A percentile compares a stretch with the other conserved stretches of the same genome.
Conservation (phyloP, 495 filamentous ascomycete genomes). For the Penicillium atrosanguineum region DNA sequence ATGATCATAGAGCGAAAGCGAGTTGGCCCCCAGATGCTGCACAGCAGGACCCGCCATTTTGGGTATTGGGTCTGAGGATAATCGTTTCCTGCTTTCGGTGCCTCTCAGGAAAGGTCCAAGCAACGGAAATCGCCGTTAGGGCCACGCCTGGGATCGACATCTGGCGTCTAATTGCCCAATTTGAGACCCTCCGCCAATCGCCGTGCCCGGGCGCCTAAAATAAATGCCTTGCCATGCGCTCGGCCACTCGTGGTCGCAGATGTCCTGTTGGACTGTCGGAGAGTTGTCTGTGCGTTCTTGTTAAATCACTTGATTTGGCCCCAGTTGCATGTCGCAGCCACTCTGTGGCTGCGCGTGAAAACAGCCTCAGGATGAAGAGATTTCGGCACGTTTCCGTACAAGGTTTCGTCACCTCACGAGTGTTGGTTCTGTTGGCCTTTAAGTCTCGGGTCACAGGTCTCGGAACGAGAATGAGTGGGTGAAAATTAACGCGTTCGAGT, state of each 20-base stretch:
- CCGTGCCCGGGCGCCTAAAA: slow-evolving; percentile 22
- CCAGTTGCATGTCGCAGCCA: slow-evolving; percentile 18
- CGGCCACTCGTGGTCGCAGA: neutral
- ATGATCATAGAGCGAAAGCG: slow-evolving; percentile 20
- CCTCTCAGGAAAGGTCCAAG: neutral
- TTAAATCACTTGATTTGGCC: slow-evolving; percentile 13
- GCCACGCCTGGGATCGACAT: neutral
- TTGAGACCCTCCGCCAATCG: slow-evolving; percentile 19
- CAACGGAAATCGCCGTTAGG: neutral
- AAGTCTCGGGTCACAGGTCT: neutral
- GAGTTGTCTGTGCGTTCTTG: slow-evolving; percentile 16
- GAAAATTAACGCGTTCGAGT: neutral
- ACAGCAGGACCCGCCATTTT: slow-evolving; percentile 16
- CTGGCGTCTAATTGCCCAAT: slow-evolving; percentile 19
- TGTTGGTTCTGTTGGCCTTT: neutral
- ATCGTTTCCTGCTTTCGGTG: neutral
- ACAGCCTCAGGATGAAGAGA: slow-evolving; percentile 7
- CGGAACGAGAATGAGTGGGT: neutral
- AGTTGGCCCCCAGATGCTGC: slow-evolving; percentile 6
- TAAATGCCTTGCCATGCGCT: slow-evolving; percentile 9
- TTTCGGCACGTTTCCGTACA: neutral
- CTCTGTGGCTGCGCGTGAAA: slow-evolving; percentile 2
- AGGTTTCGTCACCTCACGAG: neutral
- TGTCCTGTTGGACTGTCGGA: neutral
- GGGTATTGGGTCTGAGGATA: slow-evolving; percentile 21